Evolutionary conservation across 2,329 filamentous ascomycete species (phyloP), one percentile per base, ranked within the genome.

Genomic region (Rachicladosporium sp.): DNA sequence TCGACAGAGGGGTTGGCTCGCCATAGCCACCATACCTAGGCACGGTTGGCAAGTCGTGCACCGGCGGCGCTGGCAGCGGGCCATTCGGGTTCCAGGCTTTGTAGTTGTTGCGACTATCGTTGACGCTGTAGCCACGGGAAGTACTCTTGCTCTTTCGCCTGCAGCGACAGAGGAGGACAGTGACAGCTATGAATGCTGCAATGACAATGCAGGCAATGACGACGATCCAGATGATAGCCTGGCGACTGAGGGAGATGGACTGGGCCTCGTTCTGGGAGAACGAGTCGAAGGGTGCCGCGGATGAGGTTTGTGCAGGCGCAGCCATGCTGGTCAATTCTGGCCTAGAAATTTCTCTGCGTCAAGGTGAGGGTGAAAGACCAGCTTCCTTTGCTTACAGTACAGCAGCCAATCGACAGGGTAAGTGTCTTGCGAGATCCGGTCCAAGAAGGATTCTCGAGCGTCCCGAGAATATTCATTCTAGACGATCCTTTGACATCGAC

Each of bases 181-280:
- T 23, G n/a, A 38, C 21, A 7, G 44, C 31, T 12, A 39, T 31
- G 30, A 46, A 37, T 4, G 34, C 38, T 15, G 37, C 10, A 10
- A 33, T 10, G n/a, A 41, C 31, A 4, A 47, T 39, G 32, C 36
- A 34, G 6, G 36, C 29, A 7, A 41, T 13, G 10, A 43, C 38
- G 7, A 39, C 36, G 15, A 47, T 33, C 41, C 43, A 43, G 32
- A 42, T 42, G 6, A 46, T 46, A 10, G 45, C 40, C 21, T 33
- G 33, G 15, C 19, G 38, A 15, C 33, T 32, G n/a, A 40, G 19
- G 8, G 33, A 31, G 23, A 34, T 34, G 7, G 33, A 19, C 10
- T 37, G 29, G n/a, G 21, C 33, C 15, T 19, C 15, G 33, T 33
- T 27, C 15, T 40, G 33, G 38, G 21, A 36, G 10, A 21, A 12